Percentiles rank a stretch among this genome's conserved stretches.
Conservation (phyloP, 805 yeast species). For the Candida odintsovae region DNA sequence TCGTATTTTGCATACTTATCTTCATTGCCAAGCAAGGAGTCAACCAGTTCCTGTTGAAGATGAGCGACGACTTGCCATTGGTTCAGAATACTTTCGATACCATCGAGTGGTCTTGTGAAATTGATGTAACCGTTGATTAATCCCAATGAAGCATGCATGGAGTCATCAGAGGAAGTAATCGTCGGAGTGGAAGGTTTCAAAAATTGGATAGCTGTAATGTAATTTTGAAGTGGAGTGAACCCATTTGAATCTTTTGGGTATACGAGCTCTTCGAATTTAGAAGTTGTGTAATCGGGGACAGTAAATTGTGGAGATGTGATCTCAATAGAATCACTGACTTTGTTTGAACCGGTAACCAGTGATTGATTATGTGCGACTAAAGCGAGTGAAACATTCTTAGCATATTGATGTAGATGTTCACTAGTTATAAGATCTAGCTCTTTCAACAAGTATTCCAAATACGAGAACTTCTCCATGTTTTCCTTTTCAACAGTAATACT, state of each 20-base stretch:
- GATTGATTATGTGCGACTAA: slow-evolving; percentile 5
- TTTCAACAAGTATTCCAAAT: slow-evolving; percentile 4
- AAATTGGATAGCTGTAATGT: slow-evolving; percentile 7
- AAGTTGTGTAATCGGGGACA: slow-evolving; percentile 8
- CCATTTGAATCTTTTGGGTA: slow-evolving; percentile 7
- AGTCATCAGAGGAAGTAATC: not conserved
- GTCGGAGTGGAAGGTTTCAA: slow-evolving; percentile 3
- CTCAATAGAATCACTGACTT: slow-evolving; percentile 5
- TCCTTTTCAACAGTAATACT: not conserved
- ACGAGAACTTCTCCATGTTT: slow-evolving; percentile 3
- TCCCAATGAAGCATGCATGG: slow-evolving; percentile 5
- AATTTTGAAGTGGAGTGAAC: slow-evolving; percentile 10
- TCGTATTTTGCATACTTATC: slow-evolving; percentile 1
- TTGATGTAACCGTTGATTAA: slow-evolving; percentile 4
- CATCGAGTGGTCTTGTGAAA: slow-evolving; percentile 1
- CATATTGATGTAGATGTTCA: slow-evolving; percentile 3
- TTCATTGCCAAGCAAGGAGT: not conserved
- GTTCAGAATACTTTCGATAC: slow-evolving; percentile 6
- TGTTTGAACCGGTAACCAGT: not conserved
- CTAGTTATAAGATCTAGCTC: slow-evolving; percentile 8
- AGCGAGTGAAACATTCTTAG: not conserved
- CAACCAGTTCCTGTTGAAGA: slow-evolving; percentile 4
- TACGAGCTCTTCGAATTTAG: slow-evolving; percentile 6
- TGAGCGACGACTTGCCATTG: slow-evolving; percentile 10
- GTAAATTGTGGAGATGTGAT: slow-evolving; percentile 6